Conservation (phyloP, 2,329 filamentous ascomycete species). For the Penicillium frequentans region DNA sequence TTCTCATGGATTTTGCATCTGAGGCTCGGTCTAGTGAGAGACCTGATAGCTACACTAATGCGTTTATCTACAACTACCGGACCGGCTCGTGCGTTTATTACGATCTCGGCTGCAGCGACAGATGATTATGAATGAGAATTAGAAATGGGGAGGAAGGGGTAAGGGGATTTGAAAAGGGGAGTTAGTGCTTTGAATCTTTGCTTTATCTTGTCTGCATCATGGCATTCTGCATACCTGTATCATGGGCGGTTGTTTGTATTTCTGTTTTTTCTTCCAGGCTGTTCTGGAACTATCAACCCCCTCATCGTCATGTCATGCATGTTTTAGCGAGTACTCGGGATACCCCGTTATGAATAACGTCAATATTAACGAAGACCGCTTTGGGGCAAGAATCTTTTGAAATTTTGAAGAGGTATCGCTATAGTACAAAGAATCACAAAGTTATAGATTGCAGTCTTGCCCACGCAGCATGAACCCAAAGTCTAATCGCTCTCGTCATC, state of each 20-base stretch:
- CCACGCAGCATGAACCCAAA: slow-evolving; percentile 1
- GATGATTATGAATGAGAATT: slow-evolving; percentile 9
- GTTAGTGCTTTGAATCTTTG: neutral
- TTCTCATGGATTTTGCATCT: slow-evolving; percentile 64
- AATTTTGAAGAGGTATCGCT: slow-evolving; percentile 31
- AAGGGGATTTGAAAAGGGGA: neutral
- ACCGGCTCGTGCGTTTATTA: slow-evolving; percentile 84
- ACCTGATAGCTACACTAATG: slow-evolving; percentile 62
- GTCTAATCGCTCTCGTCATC: slow-evolving; percentile 72
- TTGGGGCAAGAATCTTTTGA: slow-evolving; percentile 2
- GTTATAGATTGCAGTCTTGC: neutral
- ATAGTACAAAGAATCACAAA: slow-evolving; percentile 30
- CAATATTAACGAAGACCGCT: slow-evolving; percentile 11
- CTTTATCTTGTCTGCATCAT: slow-evolving; percentile 7
- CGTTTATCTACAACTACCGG: slow-evolving; percentile 89
- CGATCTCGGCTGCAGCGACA: slow-evolving; percentile 58
- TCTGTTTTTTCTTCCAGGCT: neutral
- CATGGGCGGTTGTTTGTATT: slow-evolving; percentile 7
- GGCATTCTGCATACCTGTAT: neutral
- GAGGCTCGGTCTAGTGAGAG: slow-evolving; percentile 44
- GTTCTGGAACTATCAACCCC: slow-evolving; percentile 1
- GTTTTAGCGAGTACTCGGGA: slow-evolving; percentile 16
- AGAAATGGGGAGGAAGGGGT: neutral
- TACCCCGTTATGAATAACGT: slow-evolving; percentile 22
- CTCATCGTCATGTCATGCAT: slow-evolving; percentile 10